Evolutionary conservation across 305 asterid genomes (phyloP).

Genomic region (Solanum aculeatissimum): DNA sequence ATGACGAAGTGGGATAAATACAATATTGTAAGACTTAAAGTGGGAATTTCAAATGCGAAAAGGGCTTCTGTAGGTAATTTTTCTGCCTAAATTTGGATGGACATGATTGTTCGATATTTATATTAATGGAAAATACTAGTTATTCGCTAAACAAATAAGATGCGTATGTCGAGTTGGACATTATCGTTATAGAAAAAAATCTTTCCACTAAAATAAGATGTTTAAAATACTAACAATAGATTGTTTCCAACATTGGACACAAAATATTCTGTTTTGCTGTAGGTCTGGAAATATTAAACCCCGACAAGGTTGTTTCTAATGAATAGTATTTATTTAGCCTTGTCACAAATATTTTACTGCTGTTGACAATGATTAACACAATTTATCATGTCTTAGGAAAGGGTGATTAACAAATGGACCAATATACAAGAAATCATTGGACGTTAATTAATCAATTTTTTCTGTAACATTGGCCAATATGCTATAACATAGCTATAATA

Average conservation of each 20-base stretch:
- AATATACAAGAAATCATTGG: too few species aligned
- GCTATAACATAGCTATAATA: too few species aligned
- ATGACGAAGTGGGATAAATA: neutral
- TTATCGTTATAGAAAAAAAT: neutral
- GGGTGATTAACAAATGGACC: too few species aligned
- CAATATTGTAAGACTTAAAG: neutral
- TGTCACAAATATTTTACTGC: neutral
- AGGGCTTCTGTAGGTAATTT: too few species aligned
- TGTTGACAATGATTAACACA: too few species aligned
- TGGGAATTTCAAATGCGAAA: neutral
- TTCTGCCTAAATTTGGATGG: neutral
- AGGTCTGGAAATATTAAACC: neutral
- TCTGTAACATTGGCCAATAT: too few species aligned
- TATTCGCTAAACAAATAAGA: neutral
- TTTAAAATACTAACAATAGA: neutral
- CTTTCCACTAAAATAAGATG: neutral
- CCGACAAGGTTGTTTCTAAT: neutral
- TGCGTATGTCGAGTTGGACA: neutral
- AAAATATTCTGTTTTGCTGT: neutral
- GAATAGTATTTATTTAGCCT: neutral
- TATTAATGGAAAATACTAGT: neutral
- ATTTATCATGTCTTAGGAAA: too few species aligned
- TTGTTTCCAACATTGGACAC: neutral
- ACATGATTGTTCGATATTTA: neutral
- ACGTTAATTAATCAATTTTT: too few species aligned